Conservation (phyloP, 108 stramenopile species). For the Stephanodiscus triporus region DNA sequence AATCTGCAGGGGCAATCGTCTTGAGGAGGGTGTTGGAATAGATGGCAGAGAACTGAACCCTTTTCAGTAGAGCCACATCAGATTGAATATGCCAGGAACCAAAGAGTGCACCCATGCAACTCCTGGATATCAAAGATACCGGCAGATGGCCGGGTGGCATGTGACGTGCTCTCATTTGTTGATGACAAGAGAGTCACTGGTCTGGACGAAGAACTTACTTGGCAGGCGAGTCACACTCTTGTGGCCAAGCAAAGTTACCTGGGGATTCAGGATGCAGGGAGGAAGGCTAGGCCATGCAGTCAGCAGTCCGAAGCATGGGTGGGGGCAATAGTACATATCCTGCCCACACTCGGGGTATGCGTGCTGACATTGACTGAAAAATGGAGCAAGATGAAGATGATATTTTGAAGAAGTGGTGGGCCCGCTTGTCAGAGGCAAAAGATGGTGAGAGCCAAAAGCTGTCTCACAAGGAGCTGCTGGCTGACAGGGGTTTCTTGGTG, state of each 20-base stretch:
- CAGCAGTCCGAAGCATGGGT: conserved; percentile 56
- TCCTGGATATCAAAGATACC: conserved; percentile 44
- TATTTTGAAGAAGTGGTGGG: conserved; percentile 20
- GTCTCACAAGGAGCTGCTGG: conserved; percentile 29
- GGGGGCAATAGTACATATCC: conserved; percentile 20
- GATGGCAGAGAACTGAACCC: conserved; percentile 22
- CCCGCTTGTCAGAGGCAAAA: too few species aligned
- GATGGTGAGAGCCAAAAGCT: conserved; percentile 2
- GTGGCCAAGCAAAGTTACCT: conserved; percentile 22
- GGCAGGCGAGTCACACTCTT: conserved; percentile 9
- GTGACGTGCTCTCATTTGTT: conserved; percentile 38
- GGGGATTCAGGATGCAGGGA: conserved; percentile 52
- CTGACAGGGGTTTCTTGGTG: conserved; percentile 47
- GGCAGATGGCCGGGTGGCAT: conserved; percentile 43
- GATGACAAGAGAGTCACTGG: conserved; percentile 39
- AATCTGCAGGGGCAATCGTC: conserved; percentile 26
- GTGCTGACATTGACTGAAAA: conserved; percentile 31
- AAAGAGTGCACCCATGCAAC: conserved; percentile 26
- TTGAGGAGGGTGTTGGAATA: not conserved
- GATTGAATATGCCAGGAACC: conserved; percentile 53
- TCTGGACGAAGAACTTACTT: not conserved
- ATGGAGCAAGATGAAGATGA: conserved; percentile 26
- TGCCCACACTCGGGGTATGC: conserved; percentile 13
- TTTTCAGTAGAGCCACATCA: conserved; percentile 38
- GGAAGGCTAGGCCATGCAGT: conserved; percentile 29